Evolutionary conservation across 2,329 filamentous ascomycete species (phyloP), one percentile per base, ranked within the genome.

Genomic region (Parastagonospora nodorum): DNA sequence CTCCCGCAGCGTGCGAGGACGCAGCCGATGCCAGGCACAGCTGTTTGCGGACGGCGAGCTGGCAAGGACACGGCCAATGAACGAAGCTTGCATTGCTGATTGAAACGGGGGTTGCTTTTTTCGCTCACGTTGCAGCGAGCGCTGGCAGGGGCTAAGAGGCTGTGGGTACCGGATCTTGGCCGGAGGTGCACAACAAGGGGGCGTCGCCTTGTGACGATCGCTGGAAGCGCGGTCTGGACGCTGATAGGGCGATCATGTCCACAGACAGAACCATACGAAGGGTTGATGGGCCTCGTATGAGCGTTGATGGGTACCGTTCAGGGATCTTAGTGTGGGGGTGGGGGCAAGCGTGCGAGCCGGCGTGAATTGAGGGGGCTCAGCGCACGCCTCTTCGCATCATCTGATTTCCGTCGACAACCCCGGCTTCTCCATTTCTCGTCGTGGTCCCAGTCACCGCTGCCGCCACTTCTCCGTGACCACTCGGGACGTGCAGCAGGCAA

Each of bases 251-350:
- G 60, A 64, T 61, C 50, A 40, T 64, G 45, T 63, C 66, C 67
- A 66, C 61, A 57, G 55, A 58, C 67, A 57, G 65, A 60, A 57
- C 66, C 62, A 64, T 66, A 57, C 63, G 58, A 64, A 66, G 58
- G 63, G 66, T 66, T 61, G 59, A 63, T 60, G 60, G 61, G 60
- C 63, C 29, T 70, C 58, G 50, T 51, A 59, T 39, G 55, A 65
- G 67, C 61, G 65, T 68, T 70, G 64, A 58, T 64, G 67, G 61
- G 55, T 47, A 63, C 56, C 55, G 62, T 63, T 71, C 55, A 63
- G 63, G 57, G 61, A 45, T 55, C 57, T 50, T 70, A 71, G 71
- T 69, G 71, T 73, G 70, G 71, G 70, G 71, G 71, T 72, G 69
- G 67, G 65, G 68, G 57, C 28, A 55, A 57, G 57, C 35, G 55